Conservation (phyloP, 495 filamentous ascomycete species). For the Hyphodiscus hymeniophilus region DNA sequence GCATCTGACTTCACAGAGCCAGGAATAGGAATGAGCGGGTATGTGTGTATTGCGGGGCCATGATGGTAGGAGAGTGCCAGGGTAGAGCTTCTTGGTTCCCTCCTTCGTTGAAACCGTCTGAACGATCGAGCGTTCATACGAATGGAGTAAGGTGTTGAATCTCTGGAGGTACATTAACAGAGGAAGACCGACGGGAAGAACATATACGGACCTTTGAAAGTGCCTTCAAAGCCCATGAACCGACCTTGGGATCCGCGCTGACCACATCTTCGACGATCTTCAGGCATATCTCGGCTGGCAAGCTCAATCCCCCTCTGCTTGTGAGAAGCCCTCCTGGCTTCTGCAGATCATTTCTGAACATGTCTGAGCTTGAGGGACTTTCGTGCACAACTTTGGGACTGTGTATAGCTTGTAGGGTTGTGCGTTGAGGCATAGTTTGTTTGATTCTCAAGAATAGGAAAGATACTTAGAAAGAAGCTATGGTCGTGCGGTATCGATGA, state of each 20-base stretch:
- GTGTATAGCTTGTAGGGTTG: too few relatives aligned
- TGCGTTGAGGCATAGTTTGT: too few relatives aligned
- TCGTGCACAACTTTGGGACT: too few relatives aligned
- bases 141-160: conserved; percentile 10
- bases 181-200: neutral
- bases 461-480: too few relatives aligned
- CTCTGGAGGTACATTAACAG: too few relatives aligned
- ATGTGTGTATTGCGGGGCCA: neutral
- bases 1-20: conserved; percentile 10
- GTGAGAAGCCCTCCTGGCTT: conserved; percentile 2
- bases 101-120: neutral
- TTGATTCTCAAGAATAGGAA: too few relatives aligned
- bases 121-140: conserved; percentile 15
- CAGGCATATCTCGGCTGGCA: conserved; percentile 15
- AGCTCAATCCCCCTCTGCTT: conserved; percentile 4
- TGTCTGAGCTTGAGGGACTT: too few relatives aligned
- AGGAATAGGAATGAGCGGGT: conserved; percentile 8
- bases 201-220: conserved; percentile 16
- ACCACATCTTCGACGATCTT: conserved; percentile 10
- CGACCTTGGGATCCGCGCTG: conserved; percentile 1
- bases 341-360: too few relatives aligned
- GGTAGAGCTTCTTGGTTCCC: neutral
- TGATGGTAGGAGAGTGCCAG: neutral
- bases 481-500: too few relatives aligned
- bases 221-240: neutral